Evolutionary conservation across 1,284 basidiomycete species (phyloP).

Genomic region (Trametes versicolor): DNA sequence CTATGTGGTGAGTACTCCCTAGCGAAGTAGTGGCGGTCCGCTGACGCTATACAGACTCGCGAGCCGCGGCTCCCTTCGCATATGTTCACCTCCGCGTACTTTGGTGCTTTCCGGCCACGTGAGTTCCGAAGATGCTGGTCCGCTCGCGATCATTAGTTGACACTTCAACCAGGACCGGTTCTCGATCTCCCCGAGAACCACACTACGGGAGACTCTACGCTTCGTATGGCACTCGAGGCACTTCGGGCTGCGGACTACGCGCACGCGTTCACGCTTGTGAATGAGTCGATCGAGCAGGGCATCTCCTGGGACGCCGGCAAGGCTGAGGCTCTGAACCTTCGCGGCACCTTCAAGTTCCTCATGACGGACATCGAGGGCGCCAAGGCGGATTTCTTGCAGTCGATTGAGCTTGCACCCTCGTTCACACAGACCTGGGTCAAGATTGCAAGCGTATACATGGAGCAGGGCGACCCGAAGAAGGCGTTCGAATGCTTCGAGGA

Average conservation of each 20-base stretch:
- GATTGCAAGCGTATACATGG: slow-evolving; percentile 98
- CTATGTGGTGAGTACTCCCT: slow-evolving; percentile 56
- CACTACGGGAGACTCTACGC: slow-evolving; percentile 84
- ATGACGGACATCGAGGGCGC: slow-evolving; percentile 89
- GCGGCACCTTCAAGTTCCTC: slow-evolving; percentile 98
- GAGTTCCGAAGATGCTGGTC: slow-evolving; percentile 43
- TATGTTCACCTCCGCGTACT: slow-evolving; percentile 96
- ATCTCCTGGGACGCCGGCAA: slow-evolving; percentile 81
- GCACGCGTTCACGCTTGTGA: slow-evolving; percentile 84
- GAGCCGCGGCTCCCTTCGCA: slow-evolving; percentile 89
- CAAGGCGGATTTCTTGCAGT: slow-evolving; percentile 85
- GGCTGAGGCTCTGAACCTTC: slow-evolving; percentile 92
- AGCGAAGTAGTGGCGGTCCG: neutral
- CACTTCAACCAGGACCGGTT: slow-evolving; percentile 59
- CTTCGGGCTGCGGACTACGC: slow-evolving; percentile 89
- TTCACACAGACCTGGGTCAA: slow-evolving; percentile 96
- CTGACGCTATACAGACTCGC: slow-evolving; percentile 52
- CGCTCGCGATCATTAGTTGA: neutral
- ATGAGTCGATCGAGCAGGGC: slow-evolving; percentile 91
- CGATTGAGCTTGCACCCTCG: slow-evolving; percentile 77
- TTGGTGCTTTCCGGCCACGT: slow-evolving; percentile 95
- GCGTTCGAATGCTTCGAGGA: slow-evolving; percentile 94
- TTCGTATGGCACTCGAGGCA: slow-evolving; percentile 85
- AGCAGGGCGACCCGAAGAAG: slow-evolving; percentile 82
- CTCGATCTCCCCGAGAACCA: slow-evolving; percentile 84